phyloP scores from a whole-genome alignment of 2,329 filamentous ascomycete genomes.

The Penicillium sp. region DNA sequence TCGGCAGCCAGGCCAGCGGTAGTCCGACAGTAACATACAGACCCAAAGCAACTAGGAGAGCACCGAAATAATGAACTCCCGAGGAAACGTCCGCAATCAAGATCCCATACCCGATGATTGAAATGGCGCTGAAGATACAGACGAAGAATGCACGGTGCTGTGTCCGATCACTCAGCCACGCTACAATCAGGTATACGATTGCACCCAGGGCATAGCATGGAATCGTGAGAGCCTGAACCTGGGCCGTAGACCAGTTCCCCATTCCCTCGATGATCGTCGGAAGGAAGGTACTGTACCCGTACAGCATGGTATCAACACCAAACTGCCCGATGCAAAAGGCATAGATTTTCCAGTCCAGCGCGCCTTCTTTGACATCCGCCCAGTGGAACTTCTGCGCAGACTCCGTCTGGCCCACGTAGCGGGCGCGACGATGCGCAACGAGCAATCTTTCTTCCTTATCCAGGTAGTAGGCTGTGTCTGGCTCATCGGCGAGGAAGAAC shows the following conservation, averaged over 20 bases:
- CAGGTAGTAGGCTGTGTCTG: slow-evolving; percentile 61
- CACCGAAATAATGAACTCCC: slow-evolving; percentile 69
- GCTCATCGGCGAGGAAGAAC: slow-evolving; percentile 61
- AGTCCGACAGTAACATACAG: slow-evolving; percentile 60
- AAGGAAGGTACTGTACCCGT: slow-evolving; percentile 72
- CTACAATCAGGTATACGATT: slow-evolving; percentile 61
- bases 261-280: slow-evolving; percentile 72
- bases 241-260: slow-evolving; percentile 57
- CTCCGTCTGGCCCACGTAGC: slow-evolving; percentile 48
- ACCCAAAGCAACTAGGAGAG: slow-evolving; percentile 69
- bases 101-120: slow-evolving; percentile 65
- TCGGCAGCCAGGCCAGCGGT: slow-evolving; percentile 56
- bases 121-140: slow-evolving; percentile 58
- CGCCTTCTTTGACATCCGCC: slow-evolving; percentile 61
- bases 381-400: slow-evolving; percentile 54
- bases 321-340: slow-evolving; percentile 66
- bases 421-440: slow-evolving; percentile 48
- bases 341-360: slow-evolving; percentile 73
- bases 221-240: slow-evolving; percentile 72
- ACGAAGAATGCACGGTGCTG: slow-evolving; percentile 64
- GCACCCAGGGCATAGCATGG: slow-evolving; percentile 73
- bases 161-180: slow-evolving; percentile 62
- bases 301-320: slow-evolving; percentile 70
- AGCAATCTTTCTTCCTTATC: slow-evolving; percentile 57
- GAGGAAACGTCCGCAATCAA: slow-evolving; percentile 57